phyloP scores from a whole-genome alignment of 106 monocot genomes.

The Dendrobium officinale region DNA sequence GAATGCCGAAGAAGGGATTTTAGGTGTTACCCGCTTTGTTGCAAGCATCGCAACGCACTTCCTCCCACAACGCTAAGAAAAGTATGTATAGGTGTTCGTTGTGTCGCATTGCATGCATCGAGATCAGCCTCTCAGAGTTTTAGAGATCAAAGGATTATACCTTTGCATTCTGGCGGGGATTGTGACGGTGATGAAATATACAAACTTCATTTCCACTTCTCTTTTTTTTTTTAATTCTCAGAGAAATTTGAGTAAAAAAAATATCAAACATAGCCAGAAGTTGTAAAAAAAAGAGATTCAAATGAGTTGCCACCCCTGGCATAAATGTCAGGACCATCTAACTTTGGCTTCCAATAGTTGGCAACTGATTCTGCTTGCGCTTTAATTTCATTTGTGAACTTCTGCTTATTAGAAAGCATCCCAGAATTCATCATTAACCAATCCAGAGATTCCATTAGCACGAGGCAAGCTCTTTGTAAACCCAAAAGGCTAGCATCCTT shows the following conservation, averaged over 20 bases:
- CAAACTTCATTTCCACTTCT: too few species aligned
- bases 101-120: too few species aligned
- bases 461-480: constrained; percentile 73
- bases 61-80: too few species aligned
- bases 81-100: too few species aligned
- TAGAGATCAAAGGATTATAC: too few species aligned
- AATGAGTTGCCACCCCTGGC: constrained; percentile 67
- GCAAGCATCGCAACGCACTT: too few species aligned
- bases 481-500: constrained; percentile 84
- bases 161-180: too few species aligned
- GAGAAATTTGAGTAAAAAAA: constrained; percentile 48
- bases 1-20: too few species aligned
- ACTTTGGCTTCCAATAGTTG: constrained; percentile 64
- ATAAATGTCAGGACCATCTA: constrained; percentile 55
- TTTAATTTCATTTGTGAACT: constrained; percentile 39
- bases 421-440: constrained; percentile 20
- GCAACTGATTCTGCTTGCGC: constrained; percentile 61
- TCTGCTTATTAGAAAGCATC: constrained; percentile 11
- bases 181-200: too few species aligned
- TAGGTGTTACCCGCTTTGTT: too few species aligned
- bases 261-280: constrained; percentile 68
- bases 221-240: constrained; percentile 26
- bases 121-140: too few species aligned
- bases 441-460: constrained; percentile 85
- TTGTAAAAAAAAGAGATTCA: constrained; percentile 83